These are phyloP conservation scores for Paecilomyces sp. DNA, from an alignment of 2,329 filamentous ascomycete genomes.

Conservation along the genomic window DNA sequence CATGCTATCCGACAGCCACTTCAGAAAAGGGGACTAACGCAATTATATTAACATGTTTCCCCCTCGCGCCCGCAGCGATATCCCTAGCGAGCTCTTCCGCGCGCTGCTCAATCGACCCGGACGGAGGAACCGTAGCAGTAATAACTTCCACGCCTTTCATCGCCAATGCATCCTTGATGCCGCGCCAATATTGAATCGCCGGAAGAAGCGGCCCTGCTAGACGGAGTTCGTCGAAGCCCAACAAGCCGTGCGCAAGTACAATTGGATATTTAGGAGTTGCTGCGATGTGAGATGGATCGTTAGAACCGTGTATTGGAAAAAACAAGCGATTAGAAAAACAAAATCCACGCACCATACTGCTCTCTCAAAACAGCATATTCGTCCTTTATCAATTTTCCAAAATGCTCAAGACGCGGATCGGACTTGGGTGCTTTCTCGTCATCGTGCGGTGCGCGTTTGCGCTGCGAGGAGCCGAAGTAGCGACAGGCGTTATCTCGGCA, in stretches of 20 bases:
- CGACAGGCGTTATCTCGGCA: not conserved
- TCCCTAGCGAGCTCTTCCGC: constrained; percentile 47
- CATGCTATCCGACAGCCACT: not conserved
- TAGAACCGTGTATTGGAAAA: not conserved
- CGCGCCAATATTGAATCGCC: constrained; percentile 58
- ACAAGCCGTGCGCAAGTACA: constrained; percentile 57
- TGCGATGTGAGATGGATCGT: constrained; percentile 6
- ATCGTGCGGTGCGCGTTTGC: not conserved
- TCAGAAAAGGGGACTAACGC: constrained; percentile 40
- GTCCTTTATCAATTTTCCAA: constrained; percentile 51
- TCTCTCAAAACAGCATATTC: constrained; percentile 55
- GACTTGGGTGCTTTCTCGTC: not conserved
- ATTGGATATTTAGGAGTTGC: constrained; percentile 49
- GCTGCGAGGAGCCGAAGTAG: not conserved
- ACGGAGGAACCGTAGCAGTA: constrained; percentile 52
- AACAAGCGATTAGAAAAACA: not conserved
- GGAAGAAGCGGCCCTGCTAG: constrained; percentile 48
- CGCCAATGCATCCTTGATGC: constrained; percentile 52
- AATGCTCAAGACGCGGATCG: constrained; percentile 45
- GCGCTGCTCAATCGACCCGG: constrained; percentile 52
- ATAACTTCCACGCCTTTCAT: constrained; percentile 55
- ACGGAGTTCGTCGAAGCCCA: constrained; percentile 58
- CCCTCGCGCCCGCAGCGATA: constrained; percentile 47
- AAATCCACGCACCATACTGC: constrained; percentile 43
- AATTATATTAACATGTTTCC: constrained; percentile 58